Base-by-base conservation (phyloP, 345 rosid species). In the Triadica sebifera region DNA sequence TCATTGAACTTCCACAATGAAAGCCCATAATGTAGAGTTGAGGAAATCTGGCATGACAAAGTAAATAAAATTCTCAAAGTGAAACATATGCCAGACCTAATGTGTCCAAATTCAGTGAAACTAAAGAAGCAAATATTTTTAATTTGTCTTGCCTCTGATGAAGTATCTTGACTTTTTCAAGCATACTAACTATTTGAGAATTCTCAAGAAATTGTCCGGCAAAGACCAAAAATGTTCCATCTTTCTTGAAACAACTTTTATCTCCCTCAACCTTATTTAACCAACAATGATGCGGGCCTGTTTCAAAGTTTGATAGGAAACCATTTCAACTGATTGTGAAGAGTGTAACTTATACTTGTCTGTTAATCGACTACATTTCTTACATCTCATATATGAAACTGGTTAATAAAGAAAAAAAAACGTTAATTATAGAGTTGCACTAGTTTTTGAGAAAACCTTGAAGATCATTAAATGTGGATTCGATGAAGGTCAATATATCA, bases 241-340 rank as follows among this genome's bases (percentile, higher is more conserved):
- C 87, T 39, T 79, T 87, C 71, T 84, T 81, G 45, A 87, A 83
- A 81, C 75, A 74, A 62, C 69, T 78, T 47, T 72, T 80, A 67
- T 78, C 81, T 38, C 75, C 85, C 58, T 75, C 81, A 70, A 46
- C 83, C 65, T 67, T 77, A 83, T 94, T 94, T 72, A 94, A 78
- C 98, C 98, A 94, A 79, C 75, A 83, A 90, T 92, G 90, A 53
- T 85, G 62, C 1, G 81, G 87, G 19, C 97, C 98, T 94, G 81
- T 73, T 41, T n/a, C 51, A 65, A 69, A 58, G 70, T 38, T 67
- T 0, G 56, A 46, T 12, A 56, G 69, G 29, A 25, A 47, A 29
- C 20, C 37, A 46, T 8, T 47, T 47, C 56, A 45, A 29, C 49
- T 12, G 45, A 15, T 66, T 10, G 38, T 29, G 6, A 10, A 72